Base-by-base conservation (phyloP, 164 flowering plant species). In the Platanus orientalis region DNA sequence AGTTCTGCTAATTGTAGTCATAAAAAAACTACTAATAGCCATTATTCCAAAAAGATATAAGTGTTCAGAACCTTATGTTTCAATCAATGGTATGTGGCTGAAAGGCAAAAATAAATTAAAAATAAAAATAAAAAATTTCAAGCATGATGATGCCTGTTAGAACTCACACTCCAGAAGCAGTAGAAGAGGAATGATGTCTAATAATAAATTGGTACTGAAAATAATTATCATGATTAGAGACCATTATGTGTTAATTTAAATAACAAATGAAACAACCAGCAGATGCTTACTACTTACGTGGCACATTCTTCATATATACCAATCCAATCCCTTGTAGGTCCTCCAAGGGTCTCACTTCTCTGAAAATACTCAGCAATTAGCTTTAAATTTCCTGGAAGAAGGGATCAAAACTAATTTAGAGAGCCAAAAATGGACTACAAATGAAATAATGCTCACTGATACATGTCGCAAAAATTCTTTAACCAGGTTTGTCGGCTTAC, bases 241-340 rank as follows among this genome's bases (percentile, higher is more conserved):
- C 13, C 11, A 63, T 25, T 26, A 48, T 17, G 0, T 21, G 30
- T 23, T 60, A 1, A 13, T 26, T 10, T 1, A 45, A 24, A 44
- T 26, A 54, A 9, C 1, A 27, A 27, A 57, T 40, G 39, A 62
- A 27, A 67, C 17, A 5, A 36, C 55, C 4, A 19, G 23, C 20
- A 29, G n/a, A 48, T 51, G 30, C n/a, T n/a, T n/a, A n/a, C n/a
- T 51, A 70, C 92, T 83, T 85, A 91, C 98, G 71, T 89, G n/a
- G 96, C 67, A 76, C 98, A 94, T 78, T 94, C 98, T 60, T 90
- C 89, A 71, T 94, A 91, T 63, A 94, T 84, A 42, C 96, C 98
- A 23, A 89, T 71, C 97, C 97, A 94, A 62, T 94, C 98, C 76
- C 83, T 80, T 29, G 86, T 67, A 52, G 96, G 90, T 62, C 98